These are phyloP conservation scores for Epichloe hybrida DNA, from an alignment of 2,329 filamentous ascomycete genomes.

Conservation along the genomic window DNA sequence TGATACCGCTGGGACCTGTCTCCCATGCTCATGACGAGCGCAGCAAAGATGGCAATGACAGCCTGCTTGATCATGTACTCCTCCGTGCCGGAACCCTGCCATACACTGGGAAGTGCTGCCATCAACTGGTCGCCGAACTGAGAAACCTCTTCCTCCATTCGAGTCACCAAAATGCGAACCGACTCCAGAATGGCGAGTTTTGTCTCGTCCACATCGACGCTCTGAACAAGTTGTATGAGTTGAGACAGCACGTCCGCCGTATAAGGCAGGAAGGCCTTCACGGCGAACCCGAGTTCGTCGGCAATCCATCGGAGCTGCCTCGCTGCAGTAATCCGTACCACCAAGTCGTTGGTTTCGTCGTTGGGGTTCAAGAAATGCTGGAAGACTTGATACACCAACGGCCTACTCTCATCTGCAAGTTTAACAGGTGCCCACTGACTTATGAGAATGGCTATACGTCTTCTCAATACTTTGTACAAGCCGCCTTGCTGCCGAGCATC, in stretches of 20 bases:
- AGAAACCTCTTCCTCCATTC: constrained; percentile 61
- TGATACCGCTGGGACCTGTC: constrained; percentile 68
- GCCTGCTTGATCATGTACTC: constrained; percentile 91
- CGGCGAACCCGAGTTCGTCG: constrained; percentile 72
- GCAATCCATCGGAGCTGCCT: constrained; percentile 69
- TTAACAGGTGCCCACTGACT: constrained; percentile 82
- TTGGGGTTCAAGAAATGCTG: constrained; percentile 67
- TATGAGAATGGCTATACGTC: constrained; percentile 77
- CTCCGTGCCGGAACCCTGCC: constrained; percentile 67
- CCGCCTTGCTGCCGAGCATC: constrained; percentile 56
- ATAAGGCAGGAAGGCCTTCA: constrained; percentile 62
- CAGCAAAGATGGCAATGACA: constrained; percentile 72
- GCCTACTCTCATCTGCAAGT: constrained; percentile 51
- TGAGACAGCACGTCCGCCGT: constrained; percentile 59
- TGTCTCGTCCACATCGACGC: constrained; percentile 71
- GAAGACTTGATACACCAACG: constrained; percentile 77
- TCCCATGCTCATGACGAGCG: constrained; percentile 77
- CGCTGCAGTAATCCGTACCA: constrained; percentile 83
- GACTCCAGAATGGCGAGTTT: constrained; percentile 85
- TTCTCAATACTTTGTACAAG: constrained; percentile 67
- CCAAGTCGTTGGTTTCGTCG: constrained; percentile 73
- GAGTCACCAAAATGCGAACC: constrained; percentile 64
- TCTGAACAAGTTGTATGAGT: constrained; percentile 64
- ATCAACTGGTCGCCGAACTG: constrained; percentile 71
- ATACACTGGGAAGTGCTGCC: constrained; percentile 63